These are phyloP conservation scores for Nigrospora oryzae DNA, from an alignment of 2,329 filamentous ascomycete genomes.

Conservation along the genomic window DNA sequence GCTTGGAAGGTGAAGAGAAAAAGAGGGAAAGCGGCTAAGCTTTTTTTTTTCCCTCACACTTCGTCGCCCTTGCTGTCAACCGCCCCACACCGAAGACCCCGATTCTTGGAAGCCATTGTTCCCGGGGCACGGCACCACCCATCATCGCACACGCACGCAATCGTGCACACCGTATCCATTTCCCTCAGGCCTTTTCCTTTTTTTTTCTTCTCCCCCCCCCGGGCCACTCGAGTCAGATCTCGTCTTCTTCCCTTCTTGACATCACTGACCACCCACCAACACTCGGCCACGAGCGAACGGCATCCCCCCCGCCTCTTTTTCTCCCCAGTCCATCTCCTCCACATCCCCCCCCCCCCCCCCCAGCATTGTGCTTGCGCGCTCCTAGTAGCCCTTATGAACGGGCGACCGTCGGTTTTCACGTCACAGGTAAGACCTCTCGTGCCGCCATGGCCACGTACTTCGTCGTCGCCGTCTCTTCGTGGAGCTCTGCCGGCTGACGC, in stretches of 20 bases:
- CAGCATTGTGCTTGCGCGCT: slow-evolving; percentile 10
- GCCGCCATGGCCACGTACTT: background rate
- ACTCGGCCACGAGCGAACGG: background rate
- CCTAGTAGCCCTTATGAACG: slow-evolving; percentile 72
- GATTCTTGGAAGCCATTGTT: too few species aligned
- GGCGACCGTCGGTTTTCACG: slow-evolving; percentile 76
- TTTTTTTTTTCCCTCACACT: too few species aligned
- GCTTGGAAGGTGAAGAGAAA: too few species aligned
- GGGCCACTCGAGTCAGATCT: background rate
- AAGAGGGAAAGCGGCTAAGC: too few species aligned
- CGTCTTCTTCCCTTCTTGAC: background rate
- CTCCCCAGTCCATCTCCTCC: slow-evolving; percentile 6
- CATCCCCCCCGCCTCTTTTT: background rate
- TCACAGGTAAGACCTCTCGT: slow-evolving; percentile 60
- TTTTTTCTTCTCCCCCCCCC: slow-evolving; percentile 6
- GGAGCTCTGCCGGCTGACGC: slow-evolving; percentile 28
- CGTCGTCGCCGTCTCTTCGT: slow-evolving; percentile 6
- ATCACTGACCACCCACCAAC: background rate
- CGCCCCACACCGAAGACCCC: too few species aligned
- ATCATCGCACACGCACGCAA: too few species aligned
- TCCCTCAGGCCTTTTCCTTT: background rate
- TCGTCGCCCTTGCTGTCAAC: too few species aligned
- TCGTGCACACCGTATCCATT: too few species aligned
- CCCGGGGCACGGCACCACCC: too few species aligned
- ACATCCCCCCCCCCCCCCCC: slow-evolving; percentile 6